Conservation (phyloP, 2,329 filamentous ascomycete species). For the Pestalotiopsis sp. region DNA sequence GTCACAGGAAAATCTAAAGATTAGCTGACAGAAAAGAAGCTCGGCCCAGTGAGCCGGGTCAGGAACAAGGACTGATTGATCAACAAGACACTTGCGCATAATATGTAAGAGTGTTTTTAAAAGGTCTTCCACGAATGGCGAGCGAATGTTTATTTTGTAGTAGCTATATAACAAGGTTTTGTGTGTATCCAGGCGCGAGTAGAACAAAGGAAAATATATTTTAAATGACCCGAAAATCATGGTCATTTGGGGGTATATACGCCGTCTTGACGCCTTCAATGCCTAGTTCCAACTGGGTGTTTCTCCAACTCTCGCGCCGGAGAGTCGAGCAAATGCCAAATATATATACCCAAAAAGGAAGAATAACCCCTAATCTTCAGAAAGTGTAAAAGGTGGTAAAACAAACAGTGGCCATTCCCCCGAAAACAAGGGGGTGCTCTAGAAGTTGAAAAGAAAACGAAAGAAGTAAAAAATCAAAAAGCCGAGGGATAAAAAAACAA, state of each 20-base stretch:
- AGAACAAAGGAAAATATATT: neutral
- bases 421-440: neutral
- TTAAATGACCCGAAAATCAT: neutral
- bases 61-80: no score
- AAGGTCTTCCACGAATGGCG: neutral
- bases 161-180: neutral
- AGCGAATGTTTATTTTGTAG: constrained; percentile 6
- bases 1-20: neutral
- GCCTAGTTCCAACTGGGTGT: neutral
- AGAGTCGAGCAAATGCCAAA: neutral
- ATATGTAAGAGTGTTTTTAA: neutral
- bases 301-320: neutral
- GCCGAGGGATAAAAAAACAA: no score
- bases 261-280: neutral
- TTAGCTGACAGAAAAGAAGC: neutral
- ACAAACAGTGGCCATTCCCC: neutral
- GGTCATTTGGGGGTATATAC: constrained; percentile 5
- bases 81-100: no score
- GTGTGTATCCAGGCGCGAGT: neutral
- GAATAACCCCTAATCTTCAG: neutral
- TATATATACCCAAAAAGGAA: neutral
- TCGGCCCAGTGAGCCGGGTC: neutral
- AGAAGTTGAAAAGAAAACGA: neutral
- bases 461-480: neutral
- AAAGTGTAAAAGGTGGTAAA: neutral